Evolutionary conservation across 164 flowering plant species (phyloP).

Genomic region (Vitis vinifera): DNA sequence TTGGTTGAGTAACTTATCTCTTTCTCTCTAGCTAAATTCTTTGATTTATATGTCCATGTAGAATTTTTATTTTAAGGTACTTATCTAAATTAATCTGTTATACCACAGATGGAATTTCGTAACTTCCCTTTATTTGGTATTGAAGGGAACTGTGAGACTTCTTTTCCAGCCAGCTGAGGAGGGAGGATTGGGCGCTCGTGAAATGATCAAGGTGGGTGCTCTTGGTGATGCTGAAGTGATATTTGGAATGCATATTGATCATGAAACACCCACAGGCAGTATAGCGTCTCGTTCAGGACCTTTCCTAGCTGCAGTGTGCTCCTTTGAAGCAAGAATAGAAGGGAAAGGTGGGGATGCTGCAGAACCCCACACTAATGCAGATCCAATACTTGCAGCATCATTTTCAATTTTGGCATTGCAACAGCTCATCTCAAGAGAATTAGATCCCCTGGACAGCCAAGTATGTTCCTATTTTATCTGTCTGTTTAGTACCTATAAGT

Average conservation of each 20-base stretch:
- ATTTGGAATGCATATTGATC: constrained; percentile 69
- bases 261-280: constrained; percentile 50
- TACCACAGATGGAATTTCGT: neutral
- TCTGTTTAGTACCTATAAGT: neutral
- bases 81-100: no score
- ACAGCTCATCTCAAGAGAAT: constrained; percentile 75
- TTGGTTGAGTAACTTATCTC: no score
- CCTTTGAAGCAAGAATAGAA: constrained; percentile 60
- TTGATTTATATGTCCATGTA: no score
- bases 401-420: constrained; percentile 71
- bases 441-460: constrained; percentile 69
- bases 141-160: constrained; percentile 78
- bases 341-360: constrained; percentile 80
- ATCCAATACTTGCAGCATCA: constrained; percentile 73
- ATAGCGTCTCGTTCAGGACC: constrained; percentile 62
- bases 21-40: no score
- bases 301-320: constrained; percentile 53
- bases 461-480: constrained; percentile 29
- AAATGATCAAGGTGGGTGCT: constrained; percentile 82
- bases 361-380: constrained; percentile 46
- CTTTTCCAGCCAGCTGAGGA: constrained; percentile 95
- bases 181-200: constrained; percentile 82
- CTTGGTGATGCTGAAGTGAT: constrained; percentile 77
- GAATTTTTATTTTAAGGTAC: no score
- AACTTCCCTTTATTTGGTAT: neutral